Percentiles rank a stretch among this genome's conserved stretches.
phyloP scores from a whole-genome alignment of 2,329 filamentous ascomycete genomes.

The Periconia sp. region DNA sequence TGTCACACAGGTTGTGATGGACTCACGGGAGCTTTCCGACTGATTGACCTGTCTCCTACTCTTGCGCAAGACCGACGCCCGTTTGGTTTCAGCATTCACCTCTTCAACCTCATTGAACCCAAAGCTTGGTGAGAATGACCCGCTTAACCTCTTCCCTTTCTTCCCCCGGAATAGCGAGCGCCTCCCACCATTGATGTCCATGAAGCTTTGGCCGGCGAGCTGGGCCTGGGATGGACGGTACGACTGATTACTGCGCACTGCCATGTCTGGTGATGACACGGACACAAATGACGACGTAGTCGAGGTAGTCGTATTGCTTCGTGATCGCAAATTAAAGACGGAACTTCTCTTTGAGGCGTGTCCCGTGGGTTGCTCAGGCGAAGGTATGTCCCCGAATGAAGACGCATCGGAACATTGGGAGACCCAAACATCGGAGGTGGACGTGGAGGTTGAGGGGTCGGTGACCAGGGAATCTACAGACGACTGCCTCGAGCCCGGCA shows the following conservation, averaged over 20 bases:
- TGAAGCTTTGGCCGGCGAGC: slow-evolving; percentile 23
- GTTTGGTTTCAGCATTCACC: slow-evolving; percentile 29
- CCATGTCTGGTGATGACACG: slow-evolving; percentile 29
- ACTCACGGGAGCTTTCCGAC: slow-evolving; percentile 35
- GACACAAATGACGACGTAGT: slow-evolving; percentile 36
- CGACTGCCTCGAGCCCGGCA: slow-evolving; percentile 39
- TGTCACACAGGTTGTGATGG: background rate
- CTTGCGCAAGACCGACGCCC: slow-evolving; percentile 43
- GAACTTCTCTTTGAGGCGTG: slow-evolving; percentile 37
- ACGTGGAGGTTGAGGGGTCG: slow-evolving; percentile 25
- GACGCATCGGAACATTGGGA: slow-evolving; percentile 32
- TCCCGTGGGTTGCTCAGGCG: slow-evolving; percentile 36
- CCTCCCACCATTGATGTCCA: slow-evolving; percentile 29
- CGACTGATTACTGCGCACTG: slow-evolving; percentile 24
- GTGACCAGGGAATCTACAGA: slow-evolving; percentile 38
- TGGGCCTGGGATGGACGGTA: slow-evolving; percentile 34
- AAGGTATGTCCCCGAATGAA: slow-evolving; percentile 34
- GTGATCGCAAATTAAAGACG: slow-evolving; percentile 44
- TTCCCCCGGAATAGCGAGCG: slow-evolving; percentile 43
- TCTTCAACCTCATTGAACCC: slow-evolving; percentile 32
- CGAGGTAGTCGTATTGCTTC: slow-evolving; percentile 46
- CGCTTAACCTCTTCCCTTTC: slow-evolving; percentile 43
- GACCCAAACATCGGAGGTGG: slow-evolving; percentile 29
- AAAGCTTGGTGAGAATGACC: slow-evolving; percentile 29
- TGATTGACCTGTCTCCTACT: slow-evolving; percentile 27